A percentile compares a stretch with the other conserved stretches of the same genome.
Conservation (phyloP, 306 rosid genomes). For the Cyclanthera cordifolia region DNA sequence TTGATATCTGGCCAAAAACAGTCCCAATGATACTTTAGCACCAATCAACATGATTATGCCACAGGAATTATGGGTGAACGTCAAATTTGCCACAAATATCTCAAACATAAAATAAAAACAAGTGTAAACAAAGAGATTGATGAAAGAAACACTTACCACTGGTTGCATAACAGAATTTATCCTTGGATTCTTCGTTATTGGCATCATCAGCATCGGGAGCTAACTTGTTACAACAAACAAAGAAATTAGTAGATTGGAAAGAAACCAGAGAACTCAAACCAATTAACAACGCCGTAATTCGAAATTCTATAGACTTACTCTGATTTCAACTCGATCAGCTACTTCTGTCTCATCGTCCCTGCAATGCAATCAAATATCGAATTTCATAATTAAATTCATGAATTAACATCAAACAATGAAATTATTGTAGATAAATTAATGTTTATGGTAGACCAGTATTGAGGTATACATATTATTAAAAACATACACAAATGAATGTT, state of each 20-base stretch:
- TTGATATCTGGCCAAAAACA: constrained; percentile 27
- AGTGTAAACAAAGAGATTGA: neutral
- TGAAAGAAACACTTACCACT: too few species aligned
- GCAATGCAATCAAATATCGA: constrained; percentile 11
- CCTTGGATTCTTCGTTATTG: too few species aligned
- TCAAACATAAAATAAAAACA: neutral
- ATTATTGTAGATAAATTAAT: too few species aligned
- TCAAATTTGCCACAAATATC: neutral
- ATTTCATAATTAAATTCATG: too few species aligned
- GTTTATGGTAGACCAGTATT: too few species aligned
- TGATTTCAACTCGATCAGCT: constrained; percentile 10
- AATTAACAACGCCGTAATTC: neutral
- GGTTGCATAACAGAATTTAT: too few species aligned
- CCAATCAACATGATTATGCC: neutral
- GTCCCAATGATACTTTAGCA: neutral
- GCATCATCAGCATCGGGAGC: too few species aligned
- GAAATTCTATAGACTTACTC: constrained; percentile 23
- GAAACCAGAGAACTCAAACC: neutral
- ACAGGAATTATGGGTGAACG: neutral
- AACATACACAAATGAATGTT: too few species aligned
- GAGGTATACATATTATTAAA: too few species aligned
- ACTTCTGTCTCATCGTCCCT: constrained; percentile 44
- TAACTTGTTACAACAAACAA: too few species aligned
- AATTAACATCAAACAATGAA: too few species aligned
- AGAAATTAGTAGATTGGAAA: neutral